Percentiles rank a stretch among this genome's conserved stretches.
Evolutionary conservation across 176 grass and related monocot genomes (phyloP).

Genomic region (Stipa capillata): DNA sequence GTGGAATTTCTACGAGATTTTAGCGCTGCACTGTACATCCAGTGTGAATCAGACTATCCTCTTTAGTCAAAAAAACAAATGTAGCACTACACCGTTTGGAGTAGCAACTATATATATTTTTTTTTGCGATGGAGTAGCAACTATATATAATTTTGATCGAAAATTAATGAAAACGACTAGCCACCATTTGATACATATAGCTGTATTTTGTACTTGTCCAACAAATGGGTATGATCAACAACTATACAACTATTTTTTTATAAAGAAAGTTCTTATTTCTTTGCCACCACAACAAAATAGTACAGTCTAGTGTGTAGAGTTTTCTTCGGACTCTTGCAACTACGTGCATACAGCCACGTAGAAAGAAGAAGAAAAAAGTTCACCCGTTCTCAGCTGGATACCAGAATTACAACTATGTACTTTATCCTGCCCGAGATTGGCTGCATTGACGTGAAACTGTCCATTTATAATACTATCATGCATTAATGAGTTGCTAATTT

Average conservation of each 20-base stretch:
- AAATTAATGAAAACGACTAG: background rate
- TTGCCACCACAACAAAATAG: too few relatives aligned
- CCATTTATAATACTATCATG: constrained; percentile 7
- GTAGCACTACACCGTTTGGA: background rate
- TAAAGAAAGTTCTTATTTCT: too few relatives aligned
- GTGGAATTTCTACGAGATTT: background rate
- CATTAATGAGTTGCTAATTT: constrained; percentile 8
- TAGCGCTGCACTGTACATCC: too few relatives aligned
- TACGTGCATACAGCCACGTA: too few relatives aligned
- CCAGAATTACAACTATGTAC: too few relatives aligned
- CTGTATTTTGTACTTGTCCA: background rate
- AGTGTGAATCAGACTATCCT: too few relatives aligned
- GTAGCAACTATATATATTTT: background rate
- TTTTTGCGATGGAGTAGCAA: background rate
- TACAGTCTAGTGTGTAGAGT: too few relatives aligned
- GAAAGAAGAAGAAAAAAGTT: too few relatives aligned
- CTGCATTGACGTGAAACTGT: constrained; percentile 20
- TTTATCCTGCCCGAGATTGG: constrained; percentile 20
- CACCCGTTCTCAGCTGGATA: too few relatives aligned
- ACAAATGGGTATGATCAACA: background rate
- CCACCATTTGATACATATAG: background rate
- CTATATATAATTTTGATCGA: background rate
- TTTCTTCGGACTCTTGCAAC: too few relatives aligned
- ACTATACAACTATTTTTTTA: too few relatives aligned
- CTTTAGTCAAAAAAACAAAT: too few relatives aligned